Evolutionary conservation across 2,329 filamentous ascomycete species (phyloP).

Genomic region (Aspergillus sp.): DNA sequence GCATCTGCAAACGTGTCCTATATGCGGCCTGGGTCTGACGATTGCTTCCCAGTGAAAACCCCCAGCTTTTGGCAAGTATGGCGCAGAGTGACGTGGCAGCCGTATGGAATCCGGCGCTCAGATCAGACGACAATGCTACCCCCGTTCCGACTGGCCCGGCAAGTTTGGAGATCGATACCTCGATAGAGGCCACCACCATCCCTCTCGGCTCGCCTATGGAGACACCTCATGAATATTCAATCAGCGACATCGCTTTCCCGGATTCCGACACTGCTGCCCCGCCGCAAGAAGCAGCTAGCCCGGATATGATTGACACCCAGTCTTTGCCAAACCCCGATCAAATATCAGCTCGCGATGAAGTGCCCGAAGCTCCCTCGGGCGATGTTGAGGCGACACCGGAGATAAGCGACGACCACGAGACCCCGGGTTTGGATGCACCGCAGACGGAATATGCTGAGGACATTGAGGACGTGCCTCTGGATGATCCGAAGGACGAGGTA

Average conservation of each 20-base stretch:
- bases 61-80: conserved; percentile 23
- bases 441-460: not conserved
- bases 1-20: conserved; percentile 33
- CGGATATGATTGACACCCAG: conserved; percentile 11
- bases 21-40: conserved; percentile 17
- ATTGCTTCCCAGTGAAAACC: conserved; percentile 13
- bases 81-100: conserved; percentile 28
- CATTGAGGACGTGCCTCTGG: not conserved
- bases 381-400: not conserved
- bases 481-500: not conserved
- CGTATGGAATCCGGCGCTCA: conserved; percentile 60
- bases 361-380: not conserved
- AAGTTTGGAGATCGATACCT: conserved; percentile 12
- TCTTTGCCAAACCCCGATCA: not conserved
- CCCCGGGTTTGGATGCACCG: not conserved
- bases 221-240: not conserved
- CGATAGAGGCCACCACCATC: conserved; percentile 7
- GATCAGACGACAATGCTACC: conserved; percentile 42
- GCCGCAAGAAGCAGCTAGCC: conserved; percentile 11
- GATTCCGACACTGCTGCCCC: conserved; percentile 13
- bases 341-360: not conserved
- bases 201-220: conserved; percentile 9
- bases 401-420: not conserved
- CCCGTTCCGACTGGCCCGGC: conserved; percentile 19
- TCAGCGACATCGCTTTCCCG: not conserved